phyloP scores from a whole-genome alignment of 805 yeast species.

The Lipomyces kockii region DNA sequence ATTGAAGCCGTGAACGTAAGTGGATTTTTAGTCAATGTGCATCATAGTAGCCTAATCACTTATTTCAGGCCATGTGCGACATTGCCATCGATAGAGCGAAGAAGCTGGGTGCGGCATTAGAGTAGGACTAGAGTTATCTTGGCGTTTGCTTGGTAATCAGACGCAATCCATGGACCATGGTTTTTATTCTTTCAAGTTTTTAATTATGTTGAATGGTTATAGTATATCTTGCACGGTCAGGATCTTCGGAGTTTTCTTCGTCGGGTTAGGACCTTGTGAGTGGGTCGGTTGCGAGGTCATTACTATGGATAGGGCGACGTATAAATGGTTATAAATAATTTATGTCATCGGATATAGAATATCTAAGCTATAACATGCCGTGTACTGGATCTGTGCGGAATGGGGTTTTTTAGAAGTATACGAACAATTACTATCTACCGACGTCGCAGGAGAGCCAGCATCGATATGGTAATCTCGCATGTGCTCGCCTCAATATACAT shows the following conservation, averaged over 20 bases:
- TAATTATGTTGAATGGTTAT: no score
- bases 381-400: neutral
- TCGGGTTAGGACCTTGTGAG: neutral
- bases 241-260: no score
- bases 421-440: no score
- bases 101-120: slow-evolving; percentile 48
- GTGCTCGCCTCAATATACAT: neutral
- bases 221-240: no score
- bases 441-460: neutral
- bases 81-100: slow-evolving; percentile 78
- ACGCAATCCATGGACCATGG: no score
- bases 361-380: no score
- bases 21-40: neutral
- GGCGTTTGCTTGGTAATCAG: no score
- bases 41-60: slow-evolving; percentile 1
- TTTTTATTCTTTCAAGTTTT: no score
- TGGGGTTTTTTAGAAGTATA: neutral
- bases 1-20: slow-evolving; percentile 62
- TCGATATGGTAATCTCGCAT: neutral
- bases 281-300: neutral
- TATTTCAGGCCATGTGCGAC: slow-evolving; percentile 80
- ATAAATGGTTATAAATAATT: no score
- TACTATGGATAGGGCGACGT: neutral
- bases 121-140: neutral
- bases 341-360: no score